Evolutionary conservation across 139 green algal species (phyloP).

Genomic region (Volvox africanus): DNA sequence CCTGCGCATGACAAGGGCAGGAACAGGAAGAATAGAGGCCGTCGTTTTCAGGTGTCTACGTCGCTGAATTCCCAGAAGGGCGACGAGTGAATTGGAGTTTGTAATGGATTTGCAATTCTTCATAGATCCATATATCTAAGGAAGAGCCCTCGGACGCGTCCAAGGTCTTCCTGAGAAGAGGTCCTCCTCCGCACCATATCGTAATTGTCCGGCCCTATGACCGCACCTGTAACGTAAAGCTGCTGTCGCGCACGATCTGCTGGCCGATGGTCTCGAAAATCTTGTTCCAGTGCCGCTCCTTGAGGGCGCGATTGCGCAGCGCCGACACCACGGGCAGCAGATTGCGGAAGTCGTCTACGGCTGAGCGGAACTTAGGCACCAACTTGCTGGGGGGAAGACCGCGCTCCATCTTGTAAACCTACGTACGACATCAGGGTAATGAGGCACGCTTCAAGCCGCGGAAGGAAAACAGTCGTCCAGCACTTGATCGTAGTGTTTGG

Average conservation of each 20-base stretch:
- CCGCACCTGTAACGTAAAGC: conserved; percentile 75
- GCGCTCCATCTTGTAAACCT: conserved; percentile 77
- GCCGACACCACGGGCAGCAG: conserved; percentile 66
- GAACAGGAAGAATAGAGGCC: no score
- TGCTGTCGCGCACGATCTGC: conserved; percentile 55
- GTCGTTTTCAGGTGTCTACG: no score
- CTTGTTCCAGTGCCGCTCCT: conserved; percentile 85
- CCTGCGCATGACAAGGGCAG: conserved; percentile 22
- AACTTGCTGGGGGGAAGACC: conserved; percentile 82
- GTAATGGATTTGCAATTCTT: no score
- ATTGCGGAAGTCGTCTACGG: conserved; percentile 76
- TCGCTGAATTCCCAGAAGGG: no score
- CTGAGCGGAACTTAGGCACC: conserved; percentile 67
- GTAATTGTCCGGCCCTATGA: background rate
- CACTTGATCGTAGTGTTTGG: no score
- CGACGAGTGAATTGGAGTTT: no score
- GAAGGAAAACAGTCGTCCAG: no score
- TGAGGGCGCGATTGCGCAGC: conserved; percentile 76
- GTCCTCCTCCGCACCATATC: no score
- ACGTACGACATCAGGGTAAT: background rate
- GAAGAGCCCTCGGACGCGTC: no score
- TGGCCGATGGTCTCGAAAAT: conserved; percentile 72
- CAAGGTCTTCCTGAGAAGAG: no score
- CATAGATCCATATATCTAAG: no score
- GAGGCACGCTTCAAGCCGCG: no score